Percentiles rank a stretch among this genome's conserved stretches.
These are phyloP conservation scores for Backusella tarrabulga DNA, from an alignment of 192 early-diverging fungal species.

Conservation along the genomic window DNA sequence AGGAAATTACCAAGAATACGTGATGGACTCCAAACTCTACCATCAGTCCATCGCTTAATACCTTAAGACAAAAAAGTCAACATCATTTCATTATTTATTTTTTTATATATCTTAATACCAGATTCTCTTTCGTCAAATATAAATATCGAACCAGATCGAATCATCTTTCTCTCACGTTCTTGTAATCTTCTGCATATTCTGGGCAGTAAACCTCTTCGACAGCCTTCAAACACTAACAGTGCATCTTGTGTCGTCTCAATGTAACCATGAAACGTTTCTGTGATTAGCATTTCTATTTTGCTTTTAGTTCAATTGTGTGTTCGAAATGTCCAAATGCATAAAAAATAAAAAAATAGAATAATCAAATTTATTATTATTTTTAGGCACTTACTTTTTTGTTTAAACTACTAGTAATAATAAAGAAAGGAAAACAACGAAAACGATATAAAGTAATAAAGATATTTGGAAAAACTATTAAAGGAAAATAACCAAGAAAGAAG, in stretches of 20 bases:
- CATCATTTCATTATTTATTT: neutral
- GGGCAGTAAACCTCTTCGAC: constrained; percentile 63
- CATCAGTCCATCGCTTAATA: constrained; percentile 89
- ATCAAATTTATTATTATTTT: too few species aligned
- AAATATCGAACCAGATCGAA: constrained; percentile 74
- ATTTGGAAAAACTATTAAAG: too few species aligned
- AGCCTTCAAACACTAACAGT: constrained; percentile 76
- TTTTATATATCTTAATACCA: constrained; percentile 18
- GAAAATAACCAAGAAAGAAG: neutral
- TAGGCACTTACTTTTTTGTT: neutral
- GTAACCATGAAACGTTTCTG: constrained; percentile 62
- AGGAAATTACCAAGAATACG: constrained; percentile 81
- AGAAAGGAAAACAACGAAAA: neutral
- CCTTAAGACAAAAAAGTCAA: constrained; percentile 17
- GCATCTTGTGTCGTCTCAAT: constrained; percentile 77
- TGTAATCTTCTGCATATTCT: constrained; percentile 68
- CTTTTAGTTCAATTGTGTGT: neutral
- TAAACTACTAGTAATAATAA: neutral
- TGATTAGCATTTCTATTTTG: neutral
- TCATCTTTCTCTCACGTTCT: constrained; percentile 67
- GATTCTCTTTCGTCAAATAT: constrained; percentile 86
- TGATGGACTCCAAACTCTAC: constrained; percentile 79
- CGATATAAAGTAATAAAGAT: too few species aligned
- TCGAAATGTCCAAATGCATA: neutral
- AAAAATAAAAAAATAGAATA: neutral